Evolutionary conservation across 2,329 filamentous ascomycete species (phyloP).

Genomic region (Didymella pomorum): DNA sequence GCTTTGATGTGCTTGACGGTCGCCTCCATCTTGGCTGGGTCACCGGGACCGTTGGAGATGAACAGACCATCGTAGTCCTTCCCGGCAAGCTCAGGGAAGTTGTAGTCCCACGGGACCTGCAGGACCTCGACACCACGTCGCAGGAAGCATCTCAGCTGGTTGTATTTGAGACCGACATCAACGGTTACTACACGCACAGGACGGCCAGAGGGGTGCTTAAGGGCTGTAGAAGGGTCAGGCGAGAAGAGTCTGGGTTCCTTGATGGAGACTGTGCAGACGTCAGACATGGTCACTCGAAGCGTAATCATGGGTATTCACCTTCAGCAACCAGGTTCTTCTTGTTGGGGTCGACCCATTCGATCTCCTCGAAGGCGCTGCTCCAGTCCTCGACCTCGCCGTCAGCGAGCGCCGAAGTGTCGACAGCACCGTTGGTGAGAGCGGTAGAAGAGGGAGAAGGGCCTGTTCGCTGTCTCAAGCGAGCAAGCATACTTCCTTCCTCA

Average conservation of each 20-base stretch:
- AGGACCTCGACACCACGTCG: constrained; percentile 91
- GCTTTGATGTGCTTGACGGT: constrained; percentile 82
- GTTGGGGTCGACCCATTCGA: constrained; percentile 94
- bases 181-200: constrained; percentile 87
- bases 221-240: constrained; percentile 72
- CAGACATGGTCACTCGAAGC: constrained; percentile 25
- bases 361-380: constrained; percentile 72
- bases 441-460: constrained; percentile 39
- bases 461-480: constrained; percentile 82
- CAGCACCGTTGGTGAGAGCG: constrained; percentile 51
- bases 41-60: constrained; percentile 96
- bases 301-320: constrained; percentile 67
- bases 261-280: constrained; percentile 76
- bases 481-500: constrained; percentile 94
- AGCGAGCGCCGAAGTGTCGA: constrained; percentile 41
- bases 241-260: constrained; percentile 85
- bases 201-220: constrained; percentile 89
- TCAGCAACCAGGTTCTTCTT: constrained; percentile 90
- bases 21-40: constrained; percentile 82
- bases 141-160: constrained; percentile 93
- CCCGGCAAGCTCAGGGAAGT: constrained; percentile 78
- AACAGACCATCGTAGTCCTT: constrained; percentile 96
- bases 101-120: constrained; percentile 95
- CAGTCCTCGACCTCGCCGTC: constrained; percentile 51
- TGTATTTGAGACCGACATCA: constrained; percentile 98